A percentile compares a stretch with the other conserved stretches of the same genome.
Conservation (phyloP, 2,329 filamentous ascomycete genomes). For the Paecilomyces formosus region DNA sequence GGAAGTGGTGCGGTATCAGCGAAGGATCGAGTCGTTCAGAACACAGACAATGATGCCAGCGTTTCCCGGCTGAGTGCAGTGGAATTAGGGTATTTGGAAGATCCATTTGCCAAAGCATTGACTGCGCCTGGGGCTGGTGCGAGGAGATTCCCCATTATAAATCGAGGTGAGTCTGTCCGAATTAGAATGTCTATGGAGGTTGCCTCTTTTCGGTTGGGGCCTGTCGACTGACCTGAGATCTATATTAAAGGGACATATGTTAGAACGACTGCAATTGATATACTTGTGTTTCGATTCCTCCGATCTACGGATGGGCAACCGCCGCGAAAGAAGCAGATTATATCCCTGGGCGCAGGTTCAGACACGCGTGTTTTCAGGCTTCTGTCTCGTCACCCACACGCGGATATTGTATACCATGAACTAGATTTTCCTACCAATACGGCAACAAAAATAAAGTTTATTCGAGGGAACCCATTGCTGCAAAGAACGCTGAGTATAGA, state of each 20-base stretch:
- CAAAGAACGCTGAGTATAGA: conserved; percentile 23
- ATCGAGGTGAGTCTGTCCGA: conserved; percentile 54
- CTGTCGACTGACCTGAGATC: conserved; percentile 1
- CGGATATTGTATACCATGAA: conserved; percentile 71
- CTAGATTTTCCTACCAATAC: conserved; percentile 77
- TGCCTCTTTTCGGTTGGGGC: conserved; percentile 21
- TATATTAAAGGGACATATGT: conserved; percentile 71
- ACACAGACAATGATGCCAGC: conserved; percentile 86
- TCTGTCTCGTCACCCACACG: conserved; percentile 39
- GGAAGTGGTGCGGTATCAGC: conserved; percentile 18
- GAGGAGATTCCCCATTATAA: conserved; percentile 81
- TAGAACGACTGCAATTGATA: conserved; percentile 75
- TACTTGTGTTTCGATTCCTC: conserved; percentile 67
- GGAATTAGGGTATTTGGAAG: conserved; percentile 72
- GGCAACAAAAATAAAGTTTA: conserved; percentile 52
- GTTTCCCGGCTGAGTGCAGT: conserved; percentile 85
- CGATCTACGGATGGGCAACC: conserved; percentile 21
- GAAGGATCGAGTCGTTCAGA: conserved; percentile 72
- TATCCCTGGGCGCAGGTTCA: conserved; percentile 88
- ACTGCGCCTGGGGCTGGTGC: conserved; percentile 44
- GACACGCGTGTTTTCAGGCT: conserved; percentile 84
- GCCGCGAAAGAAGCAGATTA: conserved; percentile 55
- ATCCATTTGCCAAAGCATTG: conserved; percentile 69
- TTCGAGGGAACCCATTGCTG: conserved; percentile 24
- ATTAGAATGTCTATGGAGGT: background rate